These are phyloP conservation scores for Venturia aucupariae DNA, from an alignment of 2,329 filamentous ascomycete genomes.

Conservation along the genomic window DNA sequence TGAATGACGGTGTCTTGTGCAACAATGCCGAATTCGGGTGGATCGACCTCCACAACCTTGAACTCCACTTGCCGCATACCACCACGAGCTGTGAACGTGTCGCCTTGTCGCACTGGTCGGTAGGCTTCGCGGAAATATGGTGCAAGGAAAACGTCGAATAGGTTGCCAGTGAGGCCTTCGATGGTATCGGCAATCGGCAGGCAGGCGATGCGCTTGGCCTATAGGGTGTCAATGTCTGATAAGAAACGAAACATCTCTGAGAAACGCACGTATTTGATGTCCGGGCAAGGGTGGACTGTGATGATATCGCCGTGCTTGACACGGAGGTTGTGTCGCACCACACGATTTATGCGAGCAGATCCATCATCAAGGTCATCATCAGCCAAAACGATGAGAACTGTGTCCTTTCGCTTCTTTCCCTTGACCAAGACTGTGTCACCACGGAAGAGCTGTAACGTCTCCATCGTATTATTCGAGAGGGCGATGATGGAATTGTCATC, in stretches of 20 bases:
- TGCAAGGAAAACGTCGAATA: slow-evolving; percentile 98
- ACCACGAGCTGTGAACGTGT: slow-evolving; percentile 93
- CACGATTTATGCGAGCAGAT: slow-evolving; percentile 93
- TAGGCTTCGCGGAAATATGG: slow-evolving; percentile 99
- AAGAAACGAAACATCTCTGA: neutral
- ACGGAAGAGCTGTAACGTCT: slow-evolving; percentile 94
- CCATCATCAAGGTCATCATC: slow-evolving; percentile 98
- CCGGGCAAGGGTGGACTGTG: slow-evolving; percentile 92
- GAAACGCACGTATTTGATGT: slow-evolving; percentile 97
- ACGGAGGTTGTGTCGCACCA: slow-evolving; percentile 94
- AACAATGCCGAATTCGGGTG: slow-evolving; percentile 96
- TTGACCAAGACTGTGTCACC: slow-evolving; percentile 96
- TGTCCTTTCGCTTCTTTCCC: slow-evolving; percentile 99
- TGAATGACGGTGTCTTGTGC: slow-evolving; percentile 98
- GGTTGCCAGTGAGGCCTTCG: slow-evolving; percentile 91
- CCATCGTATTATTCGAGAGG: slow-evolving; percentile 98
- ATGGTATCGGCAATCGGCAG: slow-evolving; percentile 97
- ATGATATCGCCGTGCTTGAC: slow-evolving; percentile 98
- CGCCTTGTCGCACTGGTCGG: slow-evolving; percentile 91
- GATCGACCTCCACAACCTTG: slow-evolving; percentile 98
- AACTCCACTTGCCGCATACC: slow-evolving; percentile 99
- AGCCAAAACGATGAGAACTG: slow-evolving; percentile 90
- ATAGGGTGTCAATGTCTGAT: slow-evolving; percentile 21
- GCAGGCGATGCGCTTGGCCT: slow-evolving; percentile 98
- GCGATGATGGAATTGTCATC: slow-evolving; percentile 99